Evolutionary conservation across 2,329 filamentous ascomycete genomes (phyloP), one percentile per base, ranked within the genome.

Genomic region (Dactylellina leptospora): DNA sequence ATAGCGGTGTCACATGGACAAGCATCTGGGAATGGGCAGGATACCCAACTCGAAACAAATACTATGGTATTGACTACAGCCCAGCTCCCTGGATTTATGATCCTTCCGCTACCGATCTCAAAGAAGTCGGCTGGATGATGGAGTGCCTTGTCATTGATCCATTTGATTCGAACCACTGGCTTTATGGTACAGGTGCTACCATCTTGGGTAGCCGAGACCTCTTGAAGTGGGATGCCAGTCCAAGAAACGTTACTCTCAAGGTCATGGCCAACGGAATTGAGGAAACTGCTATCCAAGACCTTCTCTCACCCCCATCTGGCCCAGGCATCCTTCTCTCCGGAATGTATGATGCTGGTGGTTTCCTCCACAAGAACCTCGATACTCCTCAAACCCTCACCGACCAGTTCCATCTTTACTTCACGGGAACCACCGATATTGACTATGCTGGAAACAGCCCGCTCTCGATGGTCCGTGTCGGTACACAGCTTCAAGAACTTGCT

Each of bases 91-190:
- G 85, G 84, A 81, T 86, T 58, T 80, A 83, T 74, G 80, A 82
- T 20, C 79, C 81, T n/a, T 84, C 83, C 60, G 77, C 84, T 13
- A 76, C 77, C 4, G 83, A 84, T 61, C 45, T 51, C 11, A 84
- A 85, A 78, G 80, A 80, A 27, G 77, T 87, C 2, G 85, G 85
- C 0, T 87, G 85, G 85, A 87, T 87, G 85, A 84, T 87, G 6
- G 85, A 87, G 75, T 79, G 82, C 0, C 77, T 87, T 5, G 84
- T 84, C 20, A 87, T 87, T 53, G 81, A 87, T 75, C 85, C 85
- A 0, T 81, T 82, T 23, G 84, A 87, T 75, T 85, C 84, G 62
- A 81, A 86, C 75, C 85, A 86, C 76, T 87, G 84, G 84, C 78
- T 87, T 0, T 87, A 87, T 64, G 84, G 83, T n/a, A 87, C 85